Evolutionary conservation across 805 yeast genomes (phyloP).

Genomic region (Monosporozyma yasuniensis): DNA sequence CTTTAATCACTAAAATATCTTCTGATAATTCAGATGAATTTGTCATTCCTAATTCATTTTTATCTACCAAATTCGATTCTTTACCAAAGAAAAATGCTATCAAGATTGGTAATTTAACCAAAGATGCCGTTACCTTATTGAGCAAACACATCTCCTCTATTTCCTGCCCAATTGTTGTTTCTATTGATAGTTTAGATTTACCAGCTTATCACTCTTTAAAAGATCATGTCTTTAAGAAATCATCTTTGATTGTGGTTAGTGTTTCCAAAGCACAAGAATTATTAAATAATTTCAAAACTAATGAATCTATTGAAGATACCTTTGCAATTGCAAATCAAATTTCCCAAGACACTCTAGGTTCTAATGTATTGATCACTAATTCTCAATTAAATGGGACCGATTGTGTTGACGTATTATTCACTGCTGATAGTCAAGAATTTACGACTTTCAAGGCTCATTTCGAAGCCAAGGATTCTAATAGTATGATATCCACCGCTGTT

Average conservation of each 20-base stretch:
- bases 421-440: slow-evolving; percentile 35
- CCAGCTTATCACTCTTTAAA: too few relatives aligned
- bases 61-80: slow-evolving; percentile 42
- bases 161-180: too few relatives aligned
- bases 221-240: too few relatives aligned
- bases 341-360: too few relatives aligned
- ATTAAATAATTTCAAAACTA: too few relatives aligned
- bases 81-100: slow-evolving; percentile 53
- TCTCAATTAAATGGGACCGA: background rate
- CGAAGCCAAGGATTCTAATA: slow-evolving; percentile 43
- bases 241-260: too few relatives aligned
- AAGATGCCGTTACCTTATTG: slow-evolving; percentile 43
- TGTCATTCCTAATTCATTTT: slow-evolving; percentile 34
- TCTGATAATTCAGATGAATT: slow-evolving; percentile 45
- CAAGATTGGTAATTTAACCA: slow-evolving; percentile 71
- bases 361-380: too few relatives aligned
- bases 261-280: too few relatives aligned
- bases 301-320: too few relatives aligned
- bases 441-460: slow-evolving; percentile 76
- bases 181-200: too few relatives aligned
- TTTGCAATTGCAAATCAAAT: too few relatives aligned
- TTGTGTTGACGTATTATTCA: slow-evolving; percentile 45
- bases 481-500: too few relatives aligned
- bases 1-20: slow-evolving; percentile 67
- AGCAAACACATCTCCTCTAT: slow-evolving; percentile 23